Conservation (phyloP, 2,329 filamentous ascomycete species). For the Exophiala sp. region DNA sequence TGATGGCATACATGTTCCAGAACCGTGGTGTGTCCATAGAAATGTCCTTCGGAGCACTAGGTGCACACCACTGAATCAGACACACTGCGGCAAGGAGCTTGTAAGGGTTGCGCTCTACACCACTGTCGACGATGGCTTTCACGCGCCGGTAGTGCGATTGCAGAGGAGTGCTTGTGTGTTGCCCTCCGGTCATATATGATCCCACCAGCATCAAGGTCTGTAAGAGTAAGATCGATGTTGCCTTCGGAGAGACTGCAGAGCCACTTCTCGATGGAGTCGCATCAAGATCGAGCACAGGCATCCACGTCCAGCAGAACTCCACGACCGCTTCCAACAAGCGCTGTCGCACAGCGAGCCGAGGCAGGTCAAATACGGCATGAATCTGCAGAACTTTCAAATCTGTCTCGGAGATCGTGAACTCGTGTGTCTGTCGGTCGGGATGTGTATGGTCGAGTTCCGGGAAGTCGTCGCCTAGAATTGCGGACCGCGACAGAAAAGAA, state of each 20-base stretch:
- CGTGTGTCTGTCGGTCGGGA: slow-evolving; percentile 6
- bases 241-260: not conserved
- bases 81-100: slow-evolving; percentile 14
- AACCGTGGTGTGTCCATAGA: slow-evolving; percentile 15
- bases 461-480: slow-evolving; percentile 18
- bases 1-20: slow-evolving; percentile 15
- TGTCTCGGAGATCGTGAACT: slow-evolving; percentile 7
- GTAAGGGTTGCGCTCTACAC: slow-evolving; percentile 15
- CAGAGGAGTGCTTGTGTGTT: slow-evolving; percentile 1
- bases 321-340: slow-evolving; percentile 11
- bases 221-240: slow-evolving; percentile 11
- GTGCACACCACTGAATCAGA: slow-evolving; percentile 17
- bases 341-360: slow-evolving; percentile 14
- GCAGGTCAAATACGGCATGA: slow-evolving; percentile 16
- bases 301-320: slow-evolving; percentile 19
- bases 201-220: slow-evolving; percentile 12
- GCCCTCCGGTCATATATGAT: slow-evolving; percentile 2
- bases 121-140: slow-evolving; percentile 15
- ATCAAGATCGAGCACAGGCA: slow-evolving; percentile 14
- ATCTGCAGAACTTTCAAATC: slow-evolving; percentile 17
- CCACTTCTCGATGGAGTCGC: not conserved
- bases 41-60: slow-evolving; percentile 14
- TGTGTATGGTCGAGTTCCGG: slow-evolving; percentile 17
- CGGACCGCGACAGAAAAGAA: slow-evolving; percentile 13
- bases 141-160: slow-evolving; percentile 9